Conservation (phyloP, 106 monocot genomes). For the Ottelia alismoides region DNA sequence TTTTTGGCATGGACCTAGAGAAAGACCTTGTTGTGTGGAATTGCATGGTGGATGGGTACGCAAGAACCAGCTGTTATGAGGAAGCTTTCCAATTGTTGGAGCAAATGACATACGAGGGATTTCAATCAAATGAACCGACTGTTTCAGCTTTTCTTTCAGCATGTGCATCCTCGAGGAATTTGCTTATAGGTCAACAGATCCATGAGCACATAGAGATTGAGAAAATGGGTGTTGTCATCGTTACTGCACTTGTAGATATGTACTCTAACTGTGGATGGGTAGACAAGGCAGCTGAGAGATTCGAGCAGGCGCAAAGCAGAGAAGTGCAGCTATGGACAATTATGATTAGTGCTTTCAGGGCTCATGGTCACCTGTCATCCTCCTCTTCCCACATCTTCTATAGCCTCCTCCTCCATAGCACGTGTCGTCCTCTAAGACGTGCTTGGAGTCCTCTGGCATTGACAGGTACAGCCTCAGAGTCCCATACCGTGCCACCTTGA, state of each 20-base stretch:
- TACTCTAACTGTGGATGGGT: slow-evolving; percentile 36
- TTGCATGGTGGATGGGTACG: slow-evolving; percentile 44
- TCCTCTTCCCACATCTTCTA: too few species aligned
- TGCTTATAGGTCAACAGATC: slow-evolving; percentile 23
- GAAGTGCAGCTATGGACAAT: slow-evolving; percentile 50
- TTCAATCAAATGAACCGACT: slow-evolving; percentile 23
- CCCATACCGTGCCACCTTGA: too few species aligned
- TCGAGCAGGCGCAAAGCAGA: slow-evolving; percentile 17
- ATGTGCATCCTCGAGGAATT: slow-evolving; percentile 30
- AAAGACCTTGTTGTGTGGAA: slow-evolving; percentile 50
- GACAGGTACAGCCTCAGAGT: too few species aligned
- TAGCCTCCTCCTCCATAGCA: too few species aligned
- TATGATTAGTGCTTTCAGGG: slow-evolving; percentile 37
- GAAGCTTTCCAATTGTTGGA: slow-evolving; percentile 26
- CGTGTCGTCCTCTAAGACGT: too few species aligned
- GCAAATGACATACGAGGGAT: slow-evolving; percentile 26
- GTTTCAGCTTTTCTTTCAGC: slow-evolving; percentile 24
- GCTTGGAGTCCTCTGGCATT: too few species aligned
- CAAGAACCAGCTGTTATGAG: slow-evolving; percentile 16
- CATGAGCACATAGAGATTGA: slow-evolving; percentile 9
- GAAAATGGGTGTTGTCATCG: slow-evolving; percentile 21
- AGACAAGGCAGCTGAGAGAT: slow-evolving; percentile 20
- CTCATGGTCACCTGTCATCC: slow-evolving; percentile 17
- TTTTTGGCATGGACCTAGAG: slow-evolving; percentile 16
- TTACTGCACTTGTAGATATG: slow-evolving; percentile 45